Evolutionary conservation across 805 yeast genomes (phyloP), one percentile per base, ranked within the genome.

Genomic region (Candida argentea): DNA sequence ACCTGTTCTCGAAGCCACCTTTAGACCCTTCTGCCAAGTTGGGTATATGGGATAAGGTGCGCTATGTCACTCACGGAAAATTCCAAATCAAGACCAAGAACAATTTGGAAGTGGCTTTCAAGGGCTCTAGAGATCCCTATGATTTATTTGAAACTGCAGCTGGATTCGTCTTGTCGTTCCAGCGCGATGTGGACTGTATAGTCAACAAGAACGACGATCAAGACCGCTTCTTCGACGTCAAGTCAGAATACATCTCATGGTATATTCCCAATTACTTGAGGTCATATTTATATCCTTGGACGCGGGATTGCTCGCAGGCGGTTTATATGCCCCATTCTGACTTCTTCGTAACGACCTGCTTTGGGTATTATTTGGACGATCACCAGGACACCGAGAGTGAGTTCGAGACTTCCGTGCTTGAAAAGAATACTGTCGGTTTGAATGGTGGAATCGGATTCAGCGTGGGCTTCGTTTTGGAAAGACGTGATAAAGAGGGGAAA

Each of bases 1-100:
- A 86, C 42, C 75, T 78, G 25, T 83, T 87, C 46, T 75, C 93
- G 1, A 87, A 89, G 48, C 94, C 95, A 0, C 94, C 93, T 0
- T 55, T 81, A 10, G 97, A 87, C 48, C 87, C 87, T 0, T 83
- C 95, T 2, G 68, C 73, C 3, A 80, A 79, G 40, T 55, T 85
- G 9, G 97, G 97, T 1, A 76, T 86, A 40, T 87, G 97, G 97
- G 97, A 87, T 52, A 89, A 86, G 48, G 52, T 85, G 16, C 58
- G 95, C 27, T 65, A 76, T 16, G 62, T 79, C 10, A 57, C 85
- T 40, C 96, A 87, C 55, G 94, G 94, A 0, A 67, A 71, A 12
- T 52, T 77, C 29, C 52, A 50, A 2, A 61, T 85, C 31, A 45
- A 54, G 10, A 50, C 69, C 14, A 57, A 67, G 1, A 44, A 73